Evolutionary conservation across 2,329 filamentous ascomycete genomes (phyloP), one percentile per base, ranked within the genome.

Genomic region (Penicillium sp.): DNA sequence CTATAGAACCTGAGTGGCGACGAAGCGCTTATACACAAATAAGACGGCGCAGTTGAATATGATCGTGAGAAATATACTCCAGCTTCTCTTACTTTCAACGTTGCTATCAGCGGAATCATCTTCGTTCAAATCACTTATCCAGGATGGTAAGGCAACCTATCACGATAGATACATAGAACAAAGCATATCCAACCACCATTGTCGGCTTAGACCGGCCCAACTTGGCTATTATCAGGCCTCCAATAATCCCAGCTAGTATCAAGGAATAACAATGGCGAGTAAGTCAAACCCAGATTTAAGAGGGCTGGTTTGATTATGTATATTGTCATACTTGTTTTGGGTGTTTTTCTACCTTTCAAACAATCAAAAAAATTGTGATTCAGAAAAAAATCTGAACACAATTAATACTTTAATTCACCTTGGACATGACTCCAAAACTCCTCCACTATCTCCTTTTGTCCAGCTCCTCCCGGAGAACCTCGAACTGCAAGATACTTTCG

Each of bases 401-500:
- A 18, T 56, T 52, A 71, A 62, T 77, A 77, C 34, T 67, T 64
- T 59, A 76, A 66, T 7, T 44, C 55, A 10, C 75, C 74, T 54
- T 75, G 66, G 26, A 77, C 62, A 60, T 67, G 61, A 2, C 65
- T 57, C 75, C 74, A 77, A 47, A 77, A 75, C 56, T 77, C 74
- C 56, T 75, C 63, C 11, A 75, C 69, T 42, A 76, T 61, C 55
- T 74, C 69, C 56, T 64, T 72, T 60, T 77, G 75, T 3, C 71
- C 70, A 38, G 58, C 57, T 2, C 67, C 61, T 26, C 55, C 52
- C 13, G 70, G 65, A 7, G 70, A 67, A 11, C 64, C 67, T 26
- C 73, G 66, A 3, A 77, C 67, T 26, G 74, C 75, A 46, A 76
- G 64, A 59, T 85, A 86, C 59, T 79, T 76, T 63, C 84, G 76